Evolutionary conservation across 208 protist species (phyloP).

Genomic region (Acanthamoeba lenticulata): DNA sequence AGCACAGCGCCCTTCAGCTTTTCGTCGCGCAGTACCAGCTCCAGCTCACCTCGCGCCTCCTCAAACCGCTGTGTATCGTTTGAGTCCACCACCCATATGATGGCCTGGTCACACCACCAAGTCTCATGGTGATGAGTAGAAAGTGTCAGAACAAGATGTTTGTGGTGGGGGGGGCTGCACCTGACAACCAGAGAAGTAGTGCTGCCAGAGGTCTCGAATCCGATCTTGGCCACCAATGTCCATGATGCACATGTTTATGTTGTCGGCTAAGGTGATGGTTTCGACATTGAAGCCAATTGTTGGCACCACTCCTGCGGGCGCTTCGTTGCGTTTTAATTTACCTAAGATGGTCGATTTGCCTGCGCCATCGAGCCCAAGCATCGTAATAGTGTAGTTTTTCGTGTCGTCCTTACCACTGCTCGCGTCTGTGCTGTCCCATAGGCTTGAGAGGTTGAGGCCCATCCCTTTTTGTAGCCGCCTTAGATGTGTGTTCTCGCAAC

Average conservation of each 20-base stretch:
- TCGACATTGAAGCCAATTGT: constrained; percentile 98
- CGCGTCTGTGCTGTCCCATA: too few species aligned
- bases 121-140: not conserved
- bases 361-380: constrained; percentile 87
- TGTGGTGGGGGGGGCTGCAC: too few species aligned
- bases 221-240: constrained; percentile 74
- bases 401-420: not conserved
- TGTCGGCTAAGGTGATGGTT: constrained; percentile 85
- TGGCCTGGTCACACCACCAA: constrained; percentile 72
- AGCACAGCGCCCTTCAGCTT: constrained; percentile 89
- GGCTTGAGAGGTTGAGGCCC: not conserved
- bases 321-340: constrained; percentile 96
- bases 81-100: constrained; percentile 92
- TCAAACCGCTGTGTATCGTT: constrained; percentile 88
- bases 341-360: constrained; percentile 98
- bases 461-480: too few species aligned
- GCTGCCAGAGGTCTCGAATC: constrained; percentile 83
- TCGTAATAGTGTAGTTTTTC: not conserved
- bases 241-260: constrained; percentile 68
- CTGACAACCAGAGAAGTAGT: constrained; percentile 85
- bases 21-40: constrained; percentile 89
- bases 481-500: too few species aligned
- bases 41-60: constrained; percentile 83
- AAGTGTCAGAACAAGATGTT: too few species aligned
- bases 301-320: constrained; percentile 90